Base-by-base conservation (phyloP, 2,329 filamentous ascomycete species). In the Penicillium sp. region DNA sequence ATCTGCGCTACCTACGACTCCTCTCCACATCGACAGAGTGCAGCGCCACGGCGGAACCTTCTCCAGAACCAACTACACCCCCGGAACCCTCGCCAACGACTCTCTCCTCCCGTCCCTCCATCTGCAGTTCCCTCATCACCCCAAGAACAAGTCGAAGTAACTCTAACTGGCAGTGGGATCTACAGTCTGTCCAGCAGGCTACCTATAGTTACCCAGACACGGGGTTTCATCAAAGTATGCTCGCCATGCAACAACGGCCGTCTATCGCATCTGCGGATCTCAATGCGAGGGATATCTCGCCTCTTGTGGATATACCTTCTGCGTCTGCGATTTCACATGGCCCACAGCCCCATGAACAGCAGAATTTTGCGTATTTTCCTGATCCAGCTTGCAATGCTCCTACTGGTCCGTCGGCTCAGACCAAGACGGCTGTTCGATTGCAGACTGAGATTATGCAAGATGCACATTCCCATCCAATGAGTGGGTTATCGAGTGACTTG, bases 31-130 rank as follows among this genome's bases (percentile, higher is more conserved):
- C 75, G 6, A 71, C 74, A 4, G 76, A 77, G 51, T 76, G 71
- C 58, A 74, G 71, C 49, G 74, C 72, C 28, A 75, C 75, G 22
- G 70, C 75, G n/a, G 76, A 77, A 43, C 71, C 76, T 16, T 78
- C 76, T 1, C 73, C 76, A 10, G 74, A 77, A 55, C 75, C 75
- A 26, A 57, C 65, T 8, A 76, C 74, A 26, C 74, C 74, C 22
- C 68, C 70, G 13, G 74, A 75, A 22, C 72, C 71, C 40, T 71
- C 70, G 1, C 67, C 70, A 14, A 71, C 58, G 53, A 60, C 67
- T 45, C 14, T 48, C 45, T 57, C 70, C 42, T 61, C 69, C 61
- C 58, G 63, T 54, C 33, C 65, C 55, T 52, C 64, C 59, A 56
- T 69, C 65, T 25, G 63, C 68, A 54, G 61, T 25, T 26, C 58